Evolutionary conservation across 2,329 filamentous ascomycete genomes (phyloP).

Genomic region (Ophiostoma perfectum): DNA sequence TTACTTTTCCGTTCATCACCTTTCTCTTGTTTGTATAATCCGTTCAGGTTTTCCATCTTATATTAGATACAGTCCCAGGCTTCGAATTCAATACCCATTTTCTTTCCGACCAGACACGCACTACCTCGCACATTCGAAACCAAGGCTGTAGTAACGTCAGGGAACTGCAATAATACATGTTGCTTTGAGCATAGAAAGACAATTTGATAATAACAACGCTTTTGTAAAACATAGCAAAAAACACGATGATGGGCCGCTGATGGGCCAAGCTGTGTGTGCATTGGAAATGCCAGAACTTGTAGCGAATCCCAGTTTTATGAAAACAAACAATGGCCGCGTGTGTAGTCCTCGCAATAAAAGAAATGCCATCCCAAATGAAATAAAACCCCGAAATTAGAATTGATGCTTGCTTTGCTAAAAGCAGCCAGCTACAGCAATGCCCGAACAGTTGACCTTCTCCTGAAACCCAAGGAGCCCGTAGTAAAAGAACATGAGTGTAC

Average conservation of each 20-base stretch:
- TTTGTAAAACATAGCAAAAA: not conserved
- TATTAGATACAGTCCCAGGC: not conserved
- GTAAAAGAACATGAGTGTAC: not conserved
- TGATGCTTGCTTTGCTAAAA: too few species aligned
- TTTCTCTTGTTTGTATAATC: not conserved
- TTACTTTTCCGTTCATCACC: not conserved
- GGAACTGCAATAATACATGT: not conserved
- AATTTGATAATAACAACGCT: conserved; percentile 1
- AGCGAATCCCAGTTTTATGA: too few species aligned
- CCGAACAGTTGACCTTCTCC: too few species aligned
- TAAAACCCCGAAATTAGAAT: not conserved
- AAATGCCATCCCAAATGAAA: not conserved
- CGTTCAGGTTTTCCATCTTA: not conserved
- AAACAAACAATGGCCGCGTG: too few species aligned
- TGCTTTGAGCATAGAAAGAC: not conserved
- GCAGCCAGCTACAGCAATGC: too few species aligned
- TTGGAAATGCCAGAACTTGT: too few species aligned
- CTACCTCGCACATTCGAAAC: too few species aligned
- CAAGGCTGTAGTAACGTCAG: too few species aligned
- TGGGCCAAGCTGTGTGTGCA: too few species aligned
- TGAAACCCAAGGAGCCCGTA: too few species aligned
- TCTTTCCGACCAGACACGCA: not conserved
- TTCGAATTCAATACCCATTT: conserved; percentile 2
- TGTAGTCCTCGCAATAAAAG: too few species aligned
- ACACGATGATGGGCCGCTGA: not conserved